Evolutionary conservation across 2,329 filamentous ascomycete species (phyloP).

Genomic region (Botryotinia calthae): DNA sequence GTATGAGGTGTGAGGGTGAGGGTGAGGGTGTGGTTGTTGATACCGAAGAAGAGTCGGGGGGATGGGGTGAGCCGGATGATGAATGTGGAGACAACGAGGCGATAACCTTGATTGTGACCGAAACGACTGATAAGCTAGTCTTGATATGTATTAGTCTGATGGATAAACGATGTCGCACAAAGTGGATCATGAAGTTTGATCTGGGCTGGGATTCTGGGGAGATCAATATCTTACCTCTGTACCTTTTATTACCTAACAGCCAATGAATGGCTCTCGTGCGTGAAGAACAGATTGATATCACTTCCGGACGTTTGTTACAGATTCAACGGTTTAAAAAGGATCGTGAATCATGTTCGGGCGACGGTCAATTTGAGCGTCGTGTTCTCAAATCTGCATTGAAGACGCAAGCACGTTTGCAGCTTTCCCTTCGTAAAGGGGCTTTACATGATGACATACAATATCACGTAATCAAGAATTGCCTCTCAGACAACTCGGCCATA

Average conservation of each 20-base stretch:
- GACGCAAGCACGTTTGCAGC: constrained; percentile 17
- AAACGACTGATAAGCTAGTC: background rate
- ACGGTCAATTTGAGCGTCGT: too few relatives aligned
- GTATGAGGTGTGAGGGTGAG: too few relatives aligned
- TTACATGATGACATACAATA: background rate
- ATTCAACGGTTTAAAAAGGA: background rate
- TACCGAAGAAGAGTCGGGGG: background rate
- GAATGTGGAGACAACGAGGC: constrained; percentile 4
- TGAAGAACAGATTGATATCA: background rate
- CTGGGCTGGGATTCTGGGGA: background rate
- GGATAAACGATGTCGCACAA: background rate
- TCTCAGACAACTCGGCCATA: background rate
- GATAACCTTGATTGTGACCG: constrained; percentile 18
- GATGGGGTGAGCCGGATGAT: constrained; percentile 1
- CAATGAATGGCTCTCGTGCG: constrained; percentile 10
- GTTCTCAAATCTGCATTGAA: constrained; percentile 2
- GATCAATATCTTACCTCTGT: background rate
- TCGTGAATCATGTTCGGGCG: background rate
- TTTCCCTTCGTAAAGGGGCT: background rate
- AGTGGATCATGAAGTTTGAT: background rate
- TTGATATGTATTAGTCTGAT: background rate
- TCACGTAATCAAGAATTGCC: constrained; percentile 7
- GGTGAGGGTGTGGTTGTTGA: background rate
- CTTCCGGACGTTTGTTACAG: background rate
- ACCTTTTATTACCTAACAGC: background rate